Evolutionary conservation across 2,329 filamentous ascomycete species (phyloP), one percentile per base, ranked within the genome.

Genomic region (Sporothrix euskadiensis): DNA sequence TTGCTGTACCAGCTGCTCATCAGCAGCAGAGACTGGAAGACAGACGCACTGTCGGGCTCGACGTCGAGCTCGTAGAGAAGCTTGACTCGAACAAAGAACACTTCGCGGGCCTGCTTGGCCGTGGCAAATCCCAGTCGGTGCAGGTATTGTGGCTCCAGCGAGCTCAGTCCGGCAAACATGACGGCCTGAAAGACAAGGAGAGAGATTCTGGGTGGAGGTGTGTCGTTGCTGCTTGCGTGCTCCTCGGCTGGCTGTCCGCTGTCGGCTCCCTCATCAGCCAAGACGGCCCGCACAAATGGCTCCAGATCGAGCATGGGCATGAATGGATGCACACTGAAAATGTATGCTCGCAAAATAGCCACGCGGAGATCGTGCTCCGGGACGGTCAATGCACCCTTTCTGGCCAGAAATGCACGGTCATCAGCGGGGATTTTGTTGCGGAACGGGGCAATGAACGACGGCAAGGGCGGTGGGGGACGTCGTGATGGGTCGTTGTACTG

Each of bases 1-100:
- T 88, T 90, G 78, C 91, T 89, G 76, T 91, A 91, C 86, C 90
- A 92, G 78, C 90, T 91, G 0, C 89, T 91, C 86, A 92, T 88
- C 59, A 92, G 82, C 19, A 92, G 82, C 19, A 91, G 81, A 2
- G 89, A 86, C 78, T 92, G 90, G 19, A 91, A 88, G 7, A 91
- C 82, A 1, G 88, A 87, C 68, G 91, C 88, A 30, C 89, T 86
- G 78, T 92, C 89, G n/a, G 87, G 84, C 78, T 92, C 90, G 77
- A 90, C 90, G 77, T 92, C 89, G 74, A 92, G 90, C 77, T 91
- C 89, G 79, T 91, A 91, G n/a, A 92, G 82, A 1, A 90, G 83
- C 83, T 87, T 78, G 76, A 71, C 69, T 14, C 70, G 49, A 4
- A 39, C n/a, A 47, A 81, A 91, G 78, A 91, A 91, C 6, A 88